phyloP scores from a whole-genome alignment of 495 filamentous ascomycete species.

The Aspergillus diversus region DNA sequence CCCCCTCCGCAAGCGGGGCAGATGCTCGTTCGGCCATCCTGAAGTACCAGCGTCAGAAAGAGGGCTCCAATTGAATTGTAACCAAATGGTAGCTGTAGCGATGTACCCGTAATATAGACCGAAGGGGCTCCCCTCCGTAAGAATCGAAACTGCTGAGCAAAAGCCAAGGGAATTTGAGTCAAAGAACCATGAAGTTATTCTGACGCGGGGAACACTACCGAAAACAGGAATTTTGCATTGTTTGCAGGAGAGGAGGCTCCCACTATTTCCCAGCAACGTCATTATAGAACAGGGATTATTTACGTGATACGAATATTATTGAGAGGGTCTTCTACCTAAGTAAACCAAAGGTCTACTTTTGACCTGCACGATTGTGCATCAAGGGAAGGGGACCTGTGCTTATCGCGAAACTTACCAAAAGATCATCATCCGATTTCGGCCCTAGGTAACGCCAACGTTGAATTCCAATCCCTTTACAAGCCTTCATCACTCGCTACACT shows the following conservation, averaged over 20 bases:
- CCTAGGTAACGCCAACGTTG: too few relatives aligned
- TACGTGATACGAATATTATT: neutral
- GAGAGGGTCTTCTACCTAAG: neutral
- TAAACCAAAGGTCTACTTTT: neutral
- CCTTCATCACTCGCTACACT: too few relatives aligned
- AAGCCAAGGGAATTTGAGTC: conserved; percentile 10
- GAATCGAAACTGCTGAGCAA: neutral
- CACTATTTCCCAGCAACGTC: neutral
- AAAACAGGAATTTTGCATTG: conserved; percentile 33
- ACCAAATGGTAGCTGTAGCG: neutral
- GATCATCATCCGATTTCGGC: too few relatives aligned
- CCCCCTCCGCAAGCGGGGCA: conserved; percentile 59
- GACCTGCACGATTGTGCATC: neutral
- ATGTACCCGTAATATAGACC: neutral
- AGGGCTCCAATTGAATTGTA: neutral
- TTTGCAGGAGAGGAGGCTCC: conserved; percentile 30
- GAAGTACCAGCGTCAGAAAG: neutral
- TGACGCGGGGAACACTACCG: conserved; percentile 20
- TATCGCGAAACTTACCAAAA: too few relatives aligned
- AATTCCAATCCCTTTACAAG: too few relatives aligned
- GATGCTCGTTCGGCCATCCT: conserved; percentile 37
- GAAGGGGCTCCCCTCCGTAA: neutral
- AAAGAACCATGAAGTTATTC: conserved; percentile 17
- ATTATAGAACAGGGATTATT: neutral
- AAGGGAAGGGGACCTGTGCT: too few relatives aligned